A percentile compares a stretch with the other conserved stretches of the same genome.
Conservation (phyloP, 2,329 filamentous ascomycete species). For the Tolypocladium album region DNA sequence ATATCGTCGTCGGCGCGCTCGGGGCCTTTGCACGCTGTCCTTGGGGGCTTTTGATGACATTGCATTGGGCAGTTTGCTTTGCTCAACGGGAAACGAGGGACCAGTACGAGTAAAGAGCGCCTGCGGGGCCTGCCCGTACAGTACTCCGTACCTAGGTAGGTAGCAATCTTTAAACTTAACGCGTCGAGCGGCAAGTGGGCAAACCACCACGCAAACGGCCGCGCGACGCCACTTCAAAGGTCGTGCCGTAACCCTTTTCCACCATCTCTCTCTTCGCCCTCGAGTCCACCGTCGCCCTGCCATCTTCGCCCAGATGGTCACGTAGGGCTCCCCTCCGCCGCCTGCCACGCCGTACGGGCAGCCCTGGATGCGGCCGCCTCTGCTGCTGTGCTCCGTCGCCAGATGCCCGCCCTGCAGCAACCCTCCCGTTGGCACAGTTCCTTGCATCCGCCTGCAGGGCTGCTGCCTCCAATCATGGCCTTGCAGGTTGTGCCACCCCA, state of each 20-base stretch:
- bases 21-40: neutral
- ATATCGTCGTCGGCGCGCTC: neutral
- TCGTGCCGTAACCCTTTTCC: neutral
- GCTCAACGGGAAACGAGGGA: neutral
- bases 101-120: neutral
- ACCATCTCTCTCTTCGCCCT: neutral
- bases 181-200: neutral
- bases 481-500: conserved; percentile 12
- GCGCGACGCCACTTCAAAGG: neutral
- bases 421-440: conserved; percentile 1
- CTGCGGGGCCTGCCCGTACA: neutral
- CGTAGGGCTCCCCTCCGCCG: neutral
- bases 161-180: neutral
- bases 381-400: neutral
- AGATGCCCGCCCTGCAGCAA: neutral
- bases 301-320: neutral
- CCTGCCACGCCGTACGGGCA: neutral
- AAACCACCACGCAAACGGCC: neutral
- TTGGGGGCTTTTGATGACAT: neutral
- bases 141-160: too few relatives aligned
- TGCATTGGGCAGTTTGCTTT: neutral
- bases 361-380: neutral
- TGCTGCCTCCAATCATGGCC: conserved; percentile 14
- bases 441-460: conserved; percentile 13
- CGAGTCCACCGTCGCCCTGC: neutral